Conservation (phyloP, 75 land plant species). For the Sequoiadendron giganteum region DNA sequence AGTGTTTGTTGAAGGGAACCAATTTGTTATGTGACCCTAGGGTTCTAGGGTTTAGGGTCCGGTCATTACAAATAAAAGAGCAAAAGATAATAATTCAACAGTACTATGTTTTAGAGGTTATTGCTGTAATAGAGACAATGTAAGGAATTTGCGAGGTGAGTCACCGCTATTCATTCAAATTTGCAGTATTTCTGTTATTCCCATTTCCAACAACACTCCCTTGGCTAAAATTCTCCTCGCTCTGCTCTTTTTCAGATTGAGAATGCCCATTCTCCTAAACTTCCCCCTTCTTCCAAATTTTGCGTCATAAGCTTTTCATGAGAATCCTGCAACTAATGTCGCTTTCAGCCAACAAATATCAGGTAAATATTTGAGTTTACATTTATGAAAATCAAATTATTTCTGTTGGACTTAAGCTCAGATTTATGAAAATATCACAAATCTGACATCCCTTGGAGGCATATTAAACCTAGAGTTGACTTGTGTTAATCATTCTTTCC, state of each 20-base stretch:
- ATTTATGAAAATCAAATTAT: background rate
- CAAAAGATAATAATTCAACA: no score
- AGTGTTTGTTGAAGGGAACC: no score
- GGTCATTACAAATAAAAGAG: no score
- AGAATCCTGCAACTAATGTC: constrained; percentile 57
- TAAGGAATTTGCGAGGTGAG: no score
- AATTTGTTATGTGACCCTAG: no score
- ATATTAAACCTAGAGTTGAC: background rate
- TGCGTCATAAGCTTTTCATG: constrained; percentile 64
- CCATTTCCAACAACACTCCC: constrained; percentile 27
- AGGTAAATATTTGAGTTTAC: background rate
- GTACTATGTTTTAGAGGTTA: no score
- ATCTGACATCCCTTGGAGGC: background rate
- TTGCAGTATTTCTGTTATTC: constrained; percentile 23
- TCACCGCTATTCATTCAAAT: constrained; percentile 8
- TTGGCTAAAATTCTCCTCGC: constrained; percentile 19
- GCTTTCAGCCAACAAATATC: background rate
- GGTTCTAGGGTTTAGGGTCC: no score
- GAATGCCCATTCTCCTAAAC: background rate
- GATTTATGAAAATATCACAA: background rate
- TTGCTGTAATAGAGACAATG: no score
- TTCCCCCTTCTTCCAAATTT: constrained; percentile 59
- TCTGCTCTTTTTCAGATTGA: background rate
- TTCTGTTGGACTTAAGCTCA: background rate
- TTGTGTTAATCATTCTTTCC: background rate